Conservation (phyloP, 2,329 filamentous ascomycete genomes). For the Incumbomyces delicatus region DNA sequence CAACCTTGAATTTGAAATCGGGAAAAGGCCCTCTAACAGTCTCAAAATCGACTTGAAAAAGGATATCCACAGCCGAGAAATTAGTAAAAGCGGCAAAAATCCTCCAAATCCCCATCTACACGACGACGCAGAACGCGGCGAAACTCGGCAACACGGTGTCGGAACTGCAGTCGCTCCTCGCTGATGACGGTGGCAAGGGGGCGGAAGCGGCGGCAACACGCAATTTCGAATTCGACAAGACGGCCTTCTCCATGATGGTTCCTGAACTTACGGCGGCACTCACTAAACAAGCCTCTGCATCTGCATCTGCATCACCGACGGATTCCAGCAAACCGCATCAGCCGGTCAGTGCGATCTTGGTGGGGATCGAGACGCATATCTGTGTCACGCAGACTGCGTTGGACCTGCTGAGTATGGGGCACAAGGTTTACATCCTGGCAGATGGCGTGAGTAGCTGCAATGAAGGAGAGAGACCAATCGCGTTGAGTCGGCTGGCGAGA, state of each 20-base stretch:
- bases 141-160: conserved; percentile 72
- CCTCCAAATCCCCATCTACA: conserved; percentile 67
- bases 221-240: conserved; percentile 65
- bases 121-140: conserved; percentile 73
- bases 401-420: conserved; percentile 64
- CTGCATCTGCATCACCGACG: conserved; percentile 10
- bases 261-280: conserved; percentile 45
- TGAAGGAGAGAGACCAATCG: conserved; percentile 66
- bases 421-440: conserved; percentile 75
- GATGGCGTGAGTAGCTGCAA: conserved; percentile 89
- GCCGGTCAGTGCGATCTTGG: conserved; percentile 48
- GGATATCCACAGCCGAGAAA: conserved; percentile 58
- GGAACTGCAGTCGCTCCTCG: conserved; percentile 52
- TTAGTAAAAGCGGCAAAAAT: conserved; percentile 54
- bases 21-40: background rate
- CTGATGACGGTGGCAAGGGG: too few relatives aligned
- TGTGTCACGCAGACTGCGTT: conserved; percentile 88
- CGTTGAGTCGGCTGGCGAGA: conserved; percentile 62
- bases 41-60: too few relatives aligned
- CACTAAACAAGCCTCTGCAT: conserved; percentile 15
- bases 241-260: conserved; percentile 71
- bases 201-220: conserved; percentile 17
- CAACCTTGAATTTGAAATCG: too few relatives aligned
- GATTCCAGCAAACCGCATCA: conserved; percentile 25
- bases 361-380: conserved; percentile 89